Evolutionary conservation across 2,329 filamentous ascomycete species (phyloP), one percentile per base, ranked within the genome.

Genomic region (Rhynchosporium secalis): DNA sequence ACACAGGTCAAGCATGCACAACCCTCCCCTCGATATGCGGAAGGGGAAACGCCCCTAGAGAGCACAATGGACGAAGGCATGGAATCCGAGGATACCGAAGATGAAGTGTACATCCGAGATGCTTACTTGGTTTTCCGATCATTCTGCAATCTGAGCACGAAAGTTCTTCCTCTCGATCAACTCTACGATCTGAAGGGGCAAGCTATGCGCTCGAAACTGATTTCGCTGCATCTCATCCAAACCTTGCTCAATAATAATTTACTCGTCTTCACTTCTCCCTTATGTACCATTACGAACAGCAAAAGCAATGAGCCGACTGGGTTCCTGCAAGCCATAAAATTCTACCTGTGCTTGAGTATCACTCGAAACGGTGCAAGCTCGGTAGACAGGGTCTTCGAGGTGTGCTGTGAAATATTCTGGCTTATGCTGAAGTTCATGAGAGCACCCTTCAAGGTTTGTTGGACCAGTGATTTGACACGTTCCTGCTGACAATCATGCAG

Each of bases 321-420:
- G 40, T 97, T 99, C 71, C 83, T 97, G 26, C 92, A 98, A 75
- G 95, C 95, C 40, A 88, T 96, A 74, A 97, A 98, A 75, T 96
- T 96, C 73, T 97, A 99, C 74, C 83, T 99, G 33, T 98, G 95
- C 76, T 83, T 99, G 46, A 96, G 92, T 76, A 86, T 99, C 69
- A 97, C 93, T 60, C 86, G 94, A 58, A 99, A 99, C 74, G 96
- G 94, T 20, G 91, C 95, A 13, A 98, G 94, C 77, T 94, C 93
- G 4, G 90, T 96, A 48, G 90, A 92, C 66, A 86, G 86, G 68
- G 92, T 99, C 0, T 99, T 98, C 72, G 94, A 98, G 73, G 92
- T 98, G 47, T 94, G 91, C 75, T 93, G 91, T 71, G 95, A 99
- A 75, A 96, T 98, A 36, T 99, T 99, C 75, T 99, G 93, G 92